A percentile compares a stretch with the other conserved stretches of the same genome.
These are phyloP conservation scores for Pichia gijzeniarum DNA, from an alignment of 805 yeast genomes.

Conservation along the genomic window DNA sequence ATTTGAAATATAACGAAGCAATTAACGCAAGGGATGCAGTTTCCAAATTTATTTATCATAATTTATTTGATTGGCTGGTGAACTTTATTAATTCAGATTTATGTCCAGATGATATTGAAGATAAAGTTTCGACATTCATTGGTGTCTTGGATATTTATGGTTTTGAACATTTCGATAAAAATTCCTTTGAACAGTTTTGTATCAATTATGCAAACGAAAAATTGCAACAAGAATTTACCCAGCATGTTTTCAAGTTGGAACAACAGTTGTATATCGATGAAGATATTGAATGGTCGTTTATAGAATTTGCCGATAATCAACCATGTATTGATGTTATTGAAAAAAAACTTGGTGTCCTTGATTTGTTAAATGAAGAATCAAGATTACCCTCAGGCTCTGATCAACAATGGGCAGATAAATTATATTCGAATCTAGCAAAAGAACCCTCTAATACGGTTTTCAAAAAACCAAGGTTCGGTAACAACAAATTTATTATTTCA, in stretches of 20 bases:
- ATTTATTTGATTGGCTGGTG: conserved; percentile 93
- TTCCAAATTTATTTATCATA: conserved; percentile 87
- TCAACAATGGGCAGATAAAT: conserved; percentile 84
- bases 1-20: conserved; percentile 76
- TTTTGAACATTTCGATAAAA: conserved; percentile 89
- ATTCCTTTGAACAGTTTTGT: conserved; percentile 96
- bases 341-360: conserved; percentile 77
- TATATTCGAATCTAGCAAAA: conserved; percentile 79
- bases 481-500: conserved; percentile 78
- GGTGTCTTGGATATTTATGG: conserved; percentile 98
- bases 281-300: conserved; percentile 93
- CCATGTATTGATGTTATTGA: conserved; percentile 94
- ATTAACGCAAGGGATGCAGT: conserved; percentile 94
- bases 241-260: conserved; percentile 93
- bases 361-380: conserved; percentile 90
- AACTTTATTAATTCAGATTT: conserved; percentile 74
- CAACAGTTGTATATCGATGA: conserved; percentile 92
- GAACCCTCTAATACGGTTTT: conserved; percentile 70
- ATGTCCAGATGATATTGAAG: conserved; percentile 64
- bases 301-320: conserved; percentile 93
- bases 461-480: conserved; percentile 92
- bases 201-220: conserved; percentile 96
- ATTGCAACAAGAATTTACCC: conserved; percentile 94
- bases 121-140: conserved; percentile 53
- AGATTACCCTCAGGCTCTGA: conserved; percentile 91